These are phyloP conservation scores for Ocimum tenuiflorum DNA, from an alignment of 257 asterid species.

Conservation along the genomic window DNA sequence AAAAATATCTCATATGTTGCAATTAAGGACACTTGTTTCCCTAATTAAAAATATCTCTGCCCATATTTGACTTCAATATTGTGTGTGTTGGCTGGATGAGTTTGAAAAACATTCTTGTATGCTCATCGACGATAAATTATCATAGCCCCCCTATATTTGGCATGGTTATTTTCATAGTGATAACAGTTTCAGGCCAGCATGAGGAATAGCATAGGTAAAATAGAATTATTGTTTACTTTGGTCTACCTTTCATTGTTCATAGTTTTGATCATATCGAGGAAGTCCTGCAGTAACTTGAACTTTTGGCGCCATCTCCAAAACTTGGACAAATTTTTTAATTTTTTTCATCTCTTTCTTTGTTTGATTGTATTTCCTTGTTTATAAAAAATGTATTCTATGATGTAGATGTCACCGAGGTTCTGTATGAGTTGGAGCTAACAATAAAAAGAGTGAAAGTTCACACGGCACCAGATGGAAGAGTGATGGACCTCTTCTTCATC, in stretches of 20 bases:
- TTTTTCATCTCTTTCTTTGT: neutral
- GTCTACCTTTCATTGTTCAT: constrained; percentile 3
- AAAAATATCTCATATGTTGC: neutral
- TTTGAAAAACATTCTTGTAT: constrained; percentile 3
- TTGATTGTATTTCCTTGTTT: neutral
- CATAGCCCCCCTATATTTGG: neutral
- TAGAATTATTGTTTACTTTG: neutral
- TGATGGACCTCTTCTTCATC: constrained; percentile 66
- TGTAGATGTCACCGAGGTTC: constrained; percentile 64
- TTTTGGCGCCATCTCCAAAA: neutral
- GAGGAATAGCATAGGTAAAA: neutral
- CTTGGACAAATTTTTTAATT: neutral
- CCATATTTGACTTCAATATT: constrained; percentile 24
- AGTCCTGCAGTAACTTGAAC: neutral
- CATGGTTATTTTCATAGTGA: constrained; percentile 5
- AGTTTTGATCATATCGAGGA: constrained; percentile 5
- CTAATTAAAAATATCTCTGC: neutral
- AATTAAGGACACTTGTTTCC: neutral
- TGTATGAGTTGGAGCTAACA: constrained; percentile 58
- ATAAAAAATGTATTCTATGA: neutral
- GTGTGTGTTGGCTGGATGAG: constrained; percentile 12
- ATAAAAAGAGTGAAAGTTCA: constrained; percentile 58
- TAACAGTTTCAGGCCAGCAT: constrained; percentile 7
- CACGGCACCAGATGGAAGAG: constrained; percentile 69
- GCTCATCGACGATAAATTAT: neutral